Evolutionary conservation across 108 stramenopile species (phyloP).

Genomic region (Ochromonas danica): DNA sequence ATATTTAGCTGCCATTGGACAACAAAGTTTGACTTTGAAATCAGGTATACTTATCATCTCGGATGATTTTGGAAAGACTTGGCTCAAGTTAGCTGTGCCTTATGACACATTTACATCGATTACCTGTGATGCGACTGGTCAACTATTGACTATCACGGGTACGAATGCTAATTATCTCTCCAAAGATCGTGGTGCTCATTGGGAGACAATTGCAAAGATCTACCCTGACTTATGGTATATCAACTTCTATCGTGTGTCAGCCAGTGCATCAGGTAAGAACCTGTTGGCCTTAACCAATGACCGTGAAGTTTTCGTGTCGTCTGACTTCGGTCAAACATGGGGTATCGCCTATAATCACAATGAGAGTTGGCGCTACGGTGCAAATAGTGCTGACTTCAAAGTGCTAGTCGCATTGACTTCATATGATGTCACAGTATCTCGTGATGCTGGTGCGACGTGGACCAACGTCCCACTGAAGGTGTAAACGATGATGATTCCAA

Average conservation of each 20-base stretch:
- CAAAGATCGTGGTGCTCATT: not conserved
- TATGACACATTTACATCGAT: not conserved
- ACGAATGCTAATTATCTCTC: not conserved
- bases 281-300: not conserved
- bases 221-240: not conserved
- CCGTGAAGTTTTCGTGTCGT: not conserved
- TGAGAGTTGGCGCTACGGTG: not conserved
- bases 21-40: not conserved
- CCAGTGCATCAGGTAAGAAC: not conserved
- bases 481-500: too few species aligned
- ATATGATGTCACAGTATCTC: not conserved
- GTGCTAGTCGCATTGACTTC: not conserved
- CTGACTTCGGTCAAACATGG: not conserved
- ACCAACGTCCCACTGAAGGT: not conserved
- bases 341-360: not conserved
- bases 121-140: not conserved
- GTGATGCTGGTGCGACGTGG: not conserved
- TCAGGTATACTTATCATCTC: not conserved
- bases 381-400: conserved; percentile 6
- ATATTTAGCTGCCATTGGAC: not conserved
- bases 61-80: not conserved
- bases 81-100: not conserved
- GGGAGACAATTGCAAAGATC: not conserved
- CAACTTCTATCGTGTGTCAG: not conserved
- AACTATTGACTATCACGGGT: not conserved